A percentile compares a stretch with the other conserved stretches of the same genome.
Evolutionary conservation across 768 basidiomycete species (phyloP).

Genomic region (Tephrocybe sp.): DNA sequence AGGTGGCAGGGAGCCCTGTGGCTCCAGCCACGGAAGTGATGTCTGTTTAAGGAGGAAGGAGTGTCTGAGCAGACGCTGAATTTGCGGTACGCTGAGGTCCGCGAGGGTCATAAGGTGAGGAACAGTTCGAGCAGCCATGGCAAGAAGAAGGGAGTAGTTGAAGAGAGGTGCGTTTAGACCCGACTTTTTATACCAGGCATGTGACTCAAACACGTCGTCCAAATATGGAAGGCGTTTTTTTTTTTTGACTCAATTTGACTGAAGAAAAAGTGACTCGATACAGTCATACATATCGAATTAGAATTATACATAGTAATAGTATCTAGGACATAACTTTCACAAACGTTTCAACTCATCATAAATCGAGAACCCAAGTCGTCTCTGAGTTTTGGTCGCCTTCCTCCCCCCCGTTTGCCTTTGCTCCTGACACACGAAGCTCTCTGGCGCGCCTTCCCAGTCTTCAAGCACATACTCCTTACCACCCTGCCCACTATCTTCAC

Average conservation of each 20-base stretch:
- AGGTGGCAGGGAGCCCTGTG: conserved; percentile 39
- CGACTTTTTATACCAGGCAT: conserved; percentile 8
- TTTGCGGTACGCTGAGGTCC: conserved; percentile 78
- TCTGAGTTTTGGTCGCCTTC: conserved; percentile 85
- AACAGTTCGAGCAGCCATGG: conserved; percentile 23
- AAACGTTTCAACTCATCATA: conserved; percentile 59
- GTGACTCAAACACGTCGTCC: conserved; percentile 8
- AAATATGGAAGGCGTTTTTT: neutral
- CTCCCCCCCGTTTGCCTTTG: conserved; percentile 88
- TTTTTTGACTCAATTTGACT: too few species aligned
- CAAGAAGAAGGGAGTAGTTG: neutral
- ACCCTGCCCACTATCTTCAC: conserved; percentile 50
- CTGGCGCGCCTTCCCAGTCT: conserved; percentile 96
- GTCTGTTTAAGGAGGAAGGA: conserved; percentile 64
- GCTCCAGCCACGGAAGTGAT: conserved; percentile 67
- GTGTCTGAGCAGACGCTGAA: conserved; percentile 62
- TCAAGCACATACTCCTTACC: conserved; percentile 81
- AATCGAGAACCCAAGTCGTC: conserved; percentile 81
- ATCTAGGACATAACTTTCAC: neutral
- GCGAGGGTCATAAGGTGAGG: conserved; percentile 89
- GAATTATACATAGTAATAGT: conserved; percentile 1
- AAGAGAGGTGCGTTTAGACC: neutral
- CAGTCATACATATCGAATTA: too few species aligned
- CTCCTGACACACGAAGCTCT: conserved; percentile 98
- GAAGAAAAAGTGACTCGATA: too few species aligned